Evolutionary conservation across 2,329 filamentous ascomycete genomes (phyloP), one percentile per base, ranked within the genome.

Genomic region (Claviceps arundinis): DNA sequence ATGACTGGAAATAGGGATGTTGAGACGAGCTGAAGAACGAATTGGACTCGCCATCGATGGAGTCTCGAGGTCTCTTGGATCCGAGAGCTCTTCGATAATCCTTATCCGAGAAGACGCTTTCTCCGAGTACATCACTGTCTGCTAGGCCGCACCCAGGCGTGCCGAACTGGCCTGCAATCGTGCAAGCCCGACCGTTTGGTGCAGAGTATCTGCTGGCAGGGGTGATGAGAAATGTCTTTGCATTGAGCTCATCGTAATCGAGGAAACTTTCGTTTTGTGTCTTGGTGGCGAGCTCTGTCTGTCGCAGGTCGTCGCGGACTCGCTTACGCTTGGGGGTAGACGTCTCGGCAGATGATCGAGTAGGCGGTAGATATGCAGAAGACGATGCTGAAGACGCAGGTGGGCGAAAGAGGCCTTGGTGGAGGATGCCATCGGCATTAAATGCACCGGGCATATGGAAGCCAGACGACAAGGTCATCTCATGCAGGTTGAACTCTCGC

Each of bases 71-170:
- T 40, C 68, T 65, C 56, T 73, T 75, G 0, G 76, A 72, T 1
- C 76, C 77, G 2, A 81, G 67, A 0, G 69, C 72, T 48, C 71
- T 71, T 46, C 78, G 68, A 60, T 80, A 81, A 58, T 78, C 74
- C 19, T 75, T 64, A 55, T 81, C 78, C 14, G 77, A 80, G 59
- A 77, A 78, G 54, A 74, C 66, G 62, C 76, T 80, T 51, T 80
- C 75, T 17, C 74, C 75, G 52, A 80, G 64, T 24, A 63, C 58
- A 14, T 65, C 65, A 48, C 62, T 62, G 22, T 65, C 61, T 2
- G 60, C 59, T 8, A 56, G 56, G 4, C 59, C 63, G 40, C 63
- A 63, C n/a, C 61, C 65, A 0, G 74, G 73, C 0, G 74, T 76
- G 48, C 74, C 70, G 48, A 80, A 73, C 59, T 78, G 74, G 17